phyloP scores from a whole-genome alignment of 1,139 yeast species.

The Zygoascus sp. region DNA sequence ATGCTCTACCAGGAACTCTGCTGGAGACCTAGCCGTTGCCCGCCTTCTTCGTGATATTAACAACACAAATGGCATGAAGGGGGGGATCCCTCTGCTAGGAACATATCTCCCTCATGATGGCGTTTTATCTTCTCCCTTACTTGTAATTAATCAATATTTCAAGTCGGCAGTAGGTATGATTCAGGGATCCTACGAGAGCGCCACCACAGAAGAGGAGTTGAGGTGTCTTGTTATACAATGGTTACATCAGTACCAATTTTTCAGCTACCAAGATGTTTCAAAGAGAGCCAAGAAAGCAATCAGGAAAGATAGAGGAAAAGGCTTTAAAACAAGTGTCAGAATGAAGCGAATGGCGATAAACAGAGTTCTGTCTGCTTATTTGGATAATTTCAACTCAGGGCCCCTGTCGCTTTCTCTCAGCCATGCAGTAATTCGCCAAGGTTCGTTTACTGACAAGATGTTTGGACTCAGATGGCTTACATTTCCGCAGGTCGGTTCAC shows the following conservation, averaged over 20 bases:
- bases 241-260: not conserved
- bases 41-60: not conserved
- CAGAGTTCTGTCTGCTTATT: conserved; percentile 19
- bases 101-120: conserved; percentile 3
- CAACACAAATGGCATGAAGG: not conserved
- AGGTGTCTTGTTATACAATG: not conserved
- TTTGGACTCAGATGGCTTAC: conserved; percentile 35
- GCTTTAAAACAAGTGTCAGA: not conserved
- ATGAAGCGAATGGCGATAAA: conserved; percentile 7
- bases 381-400: conserved; percentile 22
- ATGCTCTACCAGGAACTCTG: not conserved
- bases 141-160: not conserved
- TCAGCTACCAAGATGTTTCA: not conserved
- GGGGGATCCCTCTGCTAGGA: conserved; percentile 3
- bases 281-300: not conserved
- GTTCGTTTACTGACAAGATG: conserved; percentile 36
- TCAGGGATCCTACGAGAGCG: not conserved
- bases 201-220: not conserved
- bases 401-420: conserved; percentile 31
- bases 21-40: not conserved
- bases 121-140: not conserved
- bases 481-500: conserved; percentile 27
- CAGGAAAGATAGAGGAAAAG: not conserved
- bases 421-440: conserved; percentile 37
- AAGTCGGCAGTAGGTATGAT: not conserved